A percentile compares a stretch with the other conserved stretches of the same genome.
phyloP scores from a whole-genome alignment of 345 rosid species.

The Ailanthus altissimus region DNA sequence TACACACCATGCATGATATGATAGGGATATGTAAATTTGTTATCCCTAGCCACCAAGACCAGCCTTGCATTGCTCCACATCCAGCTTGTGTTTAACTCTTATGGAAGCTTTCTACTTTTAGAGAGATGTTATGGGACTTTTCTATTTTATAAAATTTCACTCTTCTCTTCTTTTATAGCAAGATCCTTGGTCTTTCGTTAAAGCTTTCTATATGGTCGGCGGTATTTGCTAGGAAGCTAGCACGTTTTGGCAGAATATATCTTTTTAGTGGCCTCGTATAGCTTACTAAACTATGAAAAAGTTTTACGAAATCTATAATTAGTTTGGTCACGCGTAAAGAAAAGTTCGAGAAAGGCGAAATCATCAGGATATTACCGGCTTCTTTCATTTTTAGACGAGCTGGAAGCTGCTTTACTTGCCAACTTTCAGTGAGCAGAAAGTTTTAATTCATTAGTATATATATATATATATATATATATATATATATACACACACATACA shows the following conservation, averaged over 20 bases:
- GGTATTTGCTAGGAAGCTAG: conserved; percentile 34
- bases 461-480: no score
- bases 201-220: conserved; percentile 30
- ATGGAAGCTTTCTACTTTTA: conserved; percentile 25
- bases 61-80: conserved; percentile 46
- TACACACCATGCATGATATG: conserved; percentile 24
- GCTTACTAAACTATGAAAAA: conserved; percentile 23
- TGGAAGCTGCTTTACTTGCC: conserved; percentile 30
- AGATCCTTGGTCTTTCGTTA: conserved; percentile 29
- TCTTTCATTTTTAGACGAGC: conserved; percentile 9
- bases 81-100: conserved; percentile 26
- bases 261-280: neutral
- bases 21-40: conserved; percentile 23
- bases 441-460: no score
- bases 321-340: conserved; percentile 47
- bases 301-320: conserved; percentile 25
- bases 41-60: conserved; percentile 23
- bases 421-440: conserved; percentile 33
- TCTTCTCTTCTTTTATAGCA: conserved; percentile 23
- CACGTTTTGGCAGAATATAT: conserved; percentile 18
- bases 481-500: no score
- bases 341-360: conserved; percentile 37
- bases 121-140: neutral
- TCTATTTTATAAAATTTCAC: neutral
- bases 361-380: conserved; percentile 34